Base-by-base conservation (phyloP, 805 yeast species). In the Tetrapisispora arboricola region DNA sequence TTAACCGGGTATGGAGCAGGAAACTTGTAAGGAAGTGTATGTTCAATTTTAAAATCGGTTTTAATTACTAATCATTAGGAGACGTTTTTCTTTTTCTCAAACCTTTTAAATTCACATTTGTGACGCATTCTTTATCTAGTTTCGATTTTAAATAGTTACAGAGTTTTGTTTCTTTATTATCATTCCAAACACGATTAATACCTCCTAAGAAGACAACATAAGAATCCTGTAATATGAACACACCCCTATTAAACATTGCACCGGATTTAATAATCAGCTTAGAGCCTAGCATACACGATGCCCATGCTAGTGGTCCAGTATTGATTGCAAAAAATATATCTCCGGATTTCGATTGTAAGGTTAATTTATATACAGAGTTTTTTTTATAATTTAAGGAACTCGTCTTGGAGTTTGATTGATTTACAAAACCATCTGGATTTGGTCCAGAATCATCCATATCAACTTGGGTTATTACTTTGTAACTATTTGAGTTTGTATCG, bases 321-420 rank as follows among this genome's bases (percentile, higher is more conserved):
- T 80, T 87, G 32, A 78, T 66, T 0, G 76, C 92, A 53, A 67
- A 79, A 41, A 72, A 66, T 15, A 71, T 54, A 33, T 71, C 70
- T 3, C 78, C 78, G 15, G 47, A 44, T 11, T 63, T 54, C 47
- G 78, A 86, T 51, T 74, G 78, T 24, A 83, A 54, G 0, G 78
- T 71, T 17, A 83, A 57, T 47, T 78, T 80, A 54, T 64, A 79
- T 1, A 69, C 60, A 21, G 55, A 21, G 48, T 42, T 51, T 10
- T 22, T 32, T 27, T 30, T 32, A 15, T 41, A 34, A 25, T 32
- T 28, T 38, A 19, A 25, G 22, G 41, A 29, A 21, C 32, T 33
- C 2, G 9, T 12, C 15, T 32, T 28, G n/a, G 32, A 32, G 26
- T 38, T 15, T 12, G 32, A 3, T 24, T 16, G 39, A 20, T 24